A percentile compares a stretch with the other conserved stretches of the same genome.
phyloP scores from a whole-genome alignment of 2,329 filamentous ascomycete genomes.

The Stachybotrys chartarum region DNA sequence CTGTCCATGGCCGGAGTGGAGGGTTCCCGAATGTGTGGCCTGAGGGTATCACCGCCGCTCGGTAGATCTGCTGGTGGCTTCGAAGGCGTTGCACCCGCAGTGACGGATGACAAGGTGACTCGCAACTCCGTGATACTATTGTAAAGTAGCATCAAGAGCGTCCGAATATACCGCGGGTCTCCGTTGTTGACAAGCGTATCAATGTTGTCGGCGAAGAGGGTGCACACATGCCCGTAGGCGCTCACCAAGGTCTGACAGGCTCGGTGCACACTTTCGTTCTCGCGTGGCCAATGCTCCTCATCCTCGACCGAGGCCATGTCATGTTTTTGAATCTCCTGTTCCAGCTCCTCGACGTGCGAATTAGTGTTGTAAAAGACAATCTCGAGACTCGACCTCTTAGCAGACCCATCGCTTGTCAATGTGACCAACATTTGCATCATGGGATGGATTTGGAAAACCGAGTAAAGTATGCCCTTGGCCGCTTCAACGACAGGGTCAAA shows the following conservation, averaged over 20 bases:
- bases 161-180: slow-evolving; percentile 60
- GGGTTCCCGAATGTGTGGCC: slow-evolving; percentile 42
- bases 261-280: slow-evolving; percentile 57
- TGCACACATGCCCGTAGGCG: slow-evolving; percentile 59
- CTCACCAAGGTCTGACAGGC: slow-evolving; percentile 57
- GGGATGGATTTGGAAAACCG: slow-evolving; percentile 61
- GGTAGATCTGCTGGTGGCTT: slow-evolving; percentile 9
- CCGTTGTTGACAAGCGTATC: slow-evolving; percentile 59
- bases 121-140: slow-evolving; percentile 63
- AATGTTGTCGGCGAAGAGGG: slow-evolving; percentile 52
- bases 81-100: slow-evolving; percentile 15
- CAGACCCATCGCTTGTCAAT: slow-evolving; percentile 51
- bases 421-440: slow-evolving; percentile 60
- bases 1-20: slow-evolving; percentile 48
- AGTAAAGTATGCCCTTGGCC: slow-evolving; percentile 60
- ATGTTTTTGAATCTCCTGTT: slow-evolving; percentile 57
- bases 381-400: slow-evolving; percentile 57
- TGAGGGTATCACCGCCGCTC: slow-evolving; percentile 38
- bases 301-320: slow-evolving; percentile 40
- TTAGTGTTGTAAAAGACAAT: slow-evolving; percentile 63
- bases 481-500: slow-evolving; percentile 57
- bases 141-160: slow-evolving; percentile 55
- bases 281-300: slow-evolving; percentile 40
- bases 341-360: slow-evolving; percentile 57
- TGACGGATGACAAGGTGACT: slow-evolving; percentile 38